These are phyloP conservation scores for Termitomyces sp. DNA, from an alignment of 768 basidiomycete species.

Conservation along the genomic window DNA sequence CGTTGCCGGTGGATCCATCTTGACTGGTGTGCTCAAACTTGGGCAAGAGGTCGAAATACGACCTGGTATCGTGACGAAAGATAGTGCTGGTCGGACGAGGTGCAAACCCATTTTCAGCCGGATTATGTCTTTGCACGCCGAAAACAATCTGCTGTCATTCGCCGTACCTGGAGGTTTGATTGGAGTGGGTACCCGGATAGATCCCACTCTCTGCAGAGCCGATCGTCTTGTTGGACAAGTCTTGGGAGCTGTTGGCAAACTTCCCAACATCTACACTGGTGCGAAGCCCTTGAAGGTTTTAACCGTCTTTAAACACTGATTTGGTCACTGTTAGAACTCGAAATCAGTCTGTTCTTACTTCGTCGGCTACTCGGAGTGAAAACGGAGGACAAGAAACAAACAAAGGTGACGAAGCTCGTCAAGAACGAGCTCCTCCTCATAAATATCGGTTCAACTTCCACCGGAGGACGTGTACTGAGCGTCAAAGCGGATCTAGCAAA, in stretches of 20 bases:
- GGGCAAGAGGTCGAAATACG: conserved; percentile 96
- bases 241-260: conserved; percentile 88
- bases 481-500: conserved; percentile 95
- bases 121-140: conserved; percentile 91
- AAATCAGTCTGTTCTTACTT: conserved; percentile 92
- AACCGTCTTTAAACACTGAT: background rate
- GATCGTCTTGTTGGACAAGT: conserved; percentile 98
- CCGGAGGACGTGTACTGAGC: conserved; percentile 90
- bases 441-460: conserved; percentile 97
- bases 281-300: conserved; percentile 1
- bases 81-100: conserved; percentile 80
- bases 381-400: conserved; percentile 98
- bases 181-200: conserved; percentile 96
- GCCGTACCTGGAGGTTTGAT: conserved; percentile 98
- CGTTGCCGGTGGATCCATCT: conserved; percentile 95
- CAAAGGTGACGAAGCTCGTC: conserved; percentile 87
- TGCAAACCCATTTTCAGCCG: conserved; percentile 92
- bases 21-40: conserved; percentile 85
- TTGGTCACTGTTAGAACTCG: conserved; percentile 57
- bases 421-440: conserved; percentile 93
- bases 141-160: conserved; percentile 90
- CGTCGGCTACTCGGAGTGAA: conserved; percentile 96
- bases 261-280: conserved; percentile 93
- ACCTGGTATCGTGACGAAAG: conserved; percentile 96
- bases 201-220: conserved; percentile 94